Evolutionary conservation across 2,329 filamentous ascomycete species (phyloP).

Genomic region (Tolypocladium amazonense): DNA sequence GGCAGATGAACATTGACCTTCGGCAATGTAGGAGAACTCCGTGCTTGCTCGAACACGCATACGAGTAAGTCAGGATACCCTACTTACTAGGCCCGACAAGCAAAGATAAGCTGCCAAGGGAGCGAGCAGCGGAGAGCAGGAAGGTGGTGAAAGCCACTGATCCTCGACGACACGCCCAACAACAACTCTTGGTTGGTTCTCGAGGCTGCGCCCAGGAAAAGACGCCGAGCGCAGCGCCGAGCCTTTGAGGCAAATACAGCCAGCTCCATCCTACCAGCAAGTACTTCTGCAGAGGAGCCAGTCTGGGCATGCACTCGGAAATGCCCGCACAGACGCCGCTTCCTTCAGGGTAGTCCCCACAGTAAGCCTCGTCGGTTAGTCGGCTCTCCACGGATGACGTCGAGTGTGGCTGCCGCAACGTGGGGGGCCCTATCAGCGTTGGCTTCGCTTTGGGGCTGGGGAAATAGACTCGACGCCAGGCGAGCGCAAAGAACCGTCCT

Average conservation of each 20-base stretch:
- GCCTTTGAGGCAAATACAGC: neutral
- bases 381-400: neutral
- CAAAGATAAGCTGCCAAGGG: neutral
- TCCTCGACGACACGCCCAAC: neutral
- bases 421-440: neutral
- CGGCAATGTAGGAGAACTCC: no score
- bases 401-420: neutral
- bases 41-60: neutral
- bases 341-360: neutral
- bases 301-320: neutral
- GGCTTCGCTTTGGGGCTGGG: neutral
- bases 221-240: neutral
- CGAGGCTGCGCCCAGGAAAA: neutral
- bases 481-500: neutral
- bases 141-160: neutral
- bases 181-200: neutral
- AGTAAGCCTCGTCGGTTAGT: neutral
- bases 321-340: neutral
- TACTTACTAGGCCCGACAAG: neutral
- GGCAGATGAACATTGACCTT: no score
- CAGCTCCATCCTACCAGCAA: neutral
- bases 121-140: neutral
- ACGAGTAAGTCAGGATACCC: neutral
- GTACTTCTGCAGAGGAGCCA: neutral
- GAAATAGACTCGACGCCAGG: neutral